Conservation (phyloP, 192 early-diverging fungal genomes). For the Coemansia sp. region DNA sequence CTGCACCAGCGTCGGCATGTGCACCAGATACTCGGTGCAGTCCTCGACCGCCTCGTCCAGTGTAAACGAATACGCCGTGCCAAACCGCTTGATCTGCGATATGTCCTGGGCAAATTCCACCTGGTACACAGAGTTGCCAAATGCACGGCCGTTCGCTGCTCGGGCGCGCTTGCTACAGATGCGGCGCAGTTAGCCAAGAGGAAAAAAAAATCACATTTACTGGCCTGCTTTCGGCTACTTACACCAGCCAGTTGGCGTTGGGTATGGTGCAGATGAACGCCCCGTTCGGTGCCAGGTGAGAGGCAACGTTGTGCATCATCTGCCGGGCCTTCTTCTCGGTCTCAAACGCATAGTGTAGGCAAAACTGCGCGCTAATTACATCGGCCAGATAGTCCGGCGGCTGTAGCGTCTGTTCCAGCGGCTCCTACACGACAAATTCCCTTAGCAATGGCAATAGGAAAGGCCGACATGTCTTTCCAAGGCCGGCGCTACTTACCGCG, state of each 20-base stretch:
- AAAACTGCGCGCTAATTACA: slow-evolving; percentile 94
- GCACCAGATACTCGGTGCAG: slow-evolving; percentile 92
- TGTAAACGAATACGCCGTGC: slow-evolving; percentile 85
- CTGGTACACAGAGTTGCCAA: slow-evolving; percentile 88
- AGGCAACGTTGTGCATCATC: slow-evolving; percentile 77
- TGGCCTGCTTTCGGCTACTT: slow-evolving; percentile 7
- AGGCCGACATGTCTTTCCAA: not conserved
- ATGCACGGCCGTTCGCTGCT: slow-evolving; percentile 37
- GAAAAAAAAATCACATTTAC: not conserved
- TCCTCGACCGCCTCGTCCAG: slow-evolving; percentile 93
- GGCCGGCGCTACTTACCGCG: slow-evolving; percentile 18
- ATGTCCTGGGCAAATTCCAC: slow-evolving; percentile 73
- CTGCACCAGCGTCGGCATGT: slow-evolving; percentile 75
- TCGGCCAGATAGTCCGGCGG: slow-evolving; percentile 61
- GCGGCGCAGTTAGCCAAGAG: too few species aligned
- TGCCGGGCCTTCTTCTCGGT: slow-evolving; percentile 72
- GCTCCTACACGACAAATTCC: slow-evolving; percentile 39
- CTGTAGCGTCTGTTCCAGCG: slow-evolving; percentile 55
- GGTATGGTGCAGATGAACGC: slow-evolving; percentile 91
- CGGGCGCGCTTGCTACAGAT: slow-evolving; percentile 36
- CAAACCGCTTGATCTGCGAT: slow-evolving; percentile 63
- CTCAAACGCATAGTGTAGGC: slow-evolving; percentile 93
- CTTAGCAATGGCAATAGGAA: not conserved
- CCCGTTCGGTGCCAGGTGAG: slow-evolving; percentile 67
- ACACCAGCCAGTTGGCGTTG: slow-evolving; percentile 86